These are phyloP conservation scores for Septoria linicola DNA, from an alignment of 2,329 filamentous ascomycete species.

Conservation along the genomic window DNA sequence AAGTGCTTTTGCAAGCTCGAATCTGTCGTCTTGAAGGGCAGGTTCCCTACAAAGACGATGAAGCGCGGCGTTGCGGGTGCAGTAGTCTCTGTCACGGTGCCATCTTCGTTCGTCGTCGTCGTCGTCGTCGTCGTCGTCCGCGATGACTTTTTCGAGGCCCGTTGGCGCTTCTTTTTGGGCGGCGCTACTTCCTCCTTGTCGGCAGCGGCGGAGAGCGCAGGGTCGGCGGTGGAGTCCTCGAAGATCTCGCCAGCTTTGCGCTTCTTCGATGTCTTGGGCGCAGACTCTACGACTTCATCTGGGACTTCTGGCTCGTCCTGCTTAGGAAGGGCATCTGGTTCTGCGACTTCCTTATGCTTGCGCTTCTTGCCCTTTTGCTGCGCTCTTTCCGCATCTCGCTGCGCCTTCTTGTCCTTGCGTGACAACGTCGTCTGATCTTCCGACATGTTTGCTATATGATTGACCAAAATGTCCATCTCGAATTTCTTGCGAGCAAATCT, in stretches of 20 bases:
- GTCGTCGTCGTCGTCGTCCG: neutral
- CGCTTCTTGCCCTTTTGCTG: slow-evolving; percentile 38
- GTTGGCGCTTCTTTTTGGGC: slow-evolving; percentile 25
- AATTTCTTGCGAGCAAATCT: no score
- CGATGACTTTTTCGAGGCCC: slow-evolving; percentile 1
- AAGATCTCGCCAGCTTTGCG: slow-evolving; percentile 14
- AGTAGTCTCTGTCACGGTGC: neutral
- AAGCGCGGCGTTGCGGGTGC: slow-evolving; percentile 56
- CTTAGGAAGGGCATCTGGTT: slow-evolving; percentile 21
- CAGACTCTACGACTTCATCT: slow-evolving; percentile 23
- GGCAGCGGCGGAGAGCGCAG: neutral
- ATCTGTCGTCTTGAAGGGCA: slow-evolving; percentile 78
- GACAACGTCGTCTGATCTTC: slow-evolving; percentile 29
- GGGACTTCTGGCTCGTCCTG: slow-evolving; percentile 24
- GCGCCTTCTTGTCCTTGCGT: slow-evolving; percentile 39
- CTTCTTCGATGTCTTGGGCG: slow-evolving; percentile 10
- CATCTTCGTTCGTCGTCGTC: slow-evolving; percentile 9
- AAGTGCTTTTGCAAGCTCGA: slow-evolving; percentile 73
- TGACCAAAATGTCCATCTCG: slow-evolving; percentile 45
- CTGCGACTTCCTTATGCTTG: slow-evolving; percentile 31
- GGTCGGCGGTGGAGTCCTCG: slow-evolving; percentile 13
- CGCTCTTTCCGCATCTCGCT: slow-evolving; percentile 37
- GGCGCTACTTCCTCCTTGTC: slow-evolving; percentile 27
- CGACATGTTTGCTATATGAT: slow-evolving; percentile 62
- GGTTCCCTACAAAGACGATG: slow-evolving; percentile 83